phyloP scores from a whole-genome alignment of 2,329 filamentous ascomycete species.

The Diplodia mutila region DNA sequence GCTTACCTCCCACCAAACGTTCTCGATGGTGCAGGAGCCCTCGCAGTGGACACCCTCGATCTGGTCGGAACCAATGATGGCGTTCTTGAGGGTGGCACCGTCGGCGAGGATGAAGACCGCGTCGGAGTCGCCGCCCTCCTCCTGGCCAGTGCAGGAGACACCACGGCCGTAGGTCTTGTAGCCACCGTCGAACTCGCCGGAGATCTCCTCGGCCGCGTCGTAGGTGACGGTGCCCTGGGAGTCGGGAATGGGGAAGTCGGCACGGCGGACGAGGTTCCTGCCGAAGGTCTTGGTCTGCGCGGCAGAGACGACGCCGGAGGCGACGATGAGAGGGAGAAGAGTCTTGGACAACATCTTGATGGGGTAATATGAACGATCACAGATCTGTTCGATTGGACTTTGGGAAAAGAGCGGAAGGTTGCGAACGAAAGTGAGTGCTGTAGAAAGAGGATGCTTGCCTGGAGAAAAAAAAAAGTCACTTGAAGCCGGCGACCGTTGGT shows the following conservation, averaged over 20 bases:
- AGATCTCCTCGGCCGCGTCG: conserved; percentile 24
- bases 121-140: conserved; percentile 50
- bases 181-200: conserved; percentile 23
- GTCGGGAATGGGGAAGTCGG: conserved; percentile 27
- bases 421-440: conserved; percentile 18
- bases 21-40: conserved; percentile 53
- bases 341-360: conserved; percentile 24
- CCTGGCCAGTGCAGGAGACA: conserved; percentile 39
- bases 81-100: conserved; percentile 58
- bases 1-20: conserved; percentile 47
- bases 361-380: conserved; percentile 24
- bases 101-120: conserved; percentile 59
- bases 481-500: background rate
- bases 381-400: conserved; percentile 20
- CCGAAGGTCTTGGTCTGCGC: conserved; percentile 8
- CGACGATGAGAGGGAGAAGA: conserved; percentile 21
- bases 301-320: conserved; percentile 19
- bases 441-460: conserved; percentile 15
- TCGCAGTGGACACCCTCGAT: conserved; percentile 58
- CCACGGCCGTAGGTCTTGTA: conserved; percentile 26
- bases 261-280: conserved; percentile 25
- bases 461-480: background rate
- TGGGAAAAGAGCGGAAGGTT: conserved; percentile 17
- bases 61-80: conserved; percentile 58
- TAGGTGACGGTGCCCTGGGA: conserved; percentile 24